phyloP scores from a whole-genome alignment of 805 yeast genomes.

The Tetrapisispora phaffii region DNA sequence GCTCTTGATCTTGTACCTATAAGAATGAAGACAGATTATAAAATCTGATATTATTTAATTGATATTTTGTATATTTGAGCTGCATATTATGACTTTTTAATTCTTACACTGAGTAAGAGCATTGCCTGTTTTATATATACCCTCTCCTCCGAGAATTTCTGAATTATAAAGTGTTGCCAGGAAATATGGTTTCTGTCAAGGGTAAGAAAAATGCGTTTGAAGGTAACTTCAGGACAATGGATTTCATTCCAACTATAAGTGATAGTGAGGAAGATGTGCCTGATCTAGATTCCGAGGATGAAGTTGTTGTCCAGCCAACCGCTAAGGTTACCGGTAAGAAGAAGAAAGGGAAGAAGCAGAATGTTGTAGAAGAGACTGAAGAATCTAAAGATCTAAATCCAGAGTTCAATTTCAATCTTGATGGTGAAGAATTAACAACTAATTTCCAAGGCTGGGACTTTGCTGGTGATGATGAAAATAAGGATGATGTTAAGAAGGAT shows the following conservation, averaged over 20 bases:
- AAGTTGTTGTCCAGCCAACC: conserved; percentile 17
- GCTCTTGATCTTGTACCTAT: too few relatives aligned
- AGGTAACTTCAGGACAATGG: conserved; percentile 22
- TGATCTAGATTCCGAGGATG: conserved; percentile 41
- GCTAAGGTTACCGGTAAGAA: conserved; percentile 18
- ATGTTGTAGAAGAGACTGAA: conserved; percentile 30
- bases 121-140: background rate
- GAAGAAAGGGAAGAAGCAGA: conserved; percentile 15
- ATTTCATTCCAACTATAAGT: conserved; percentile 61
- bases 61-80: too few relatives aligned
- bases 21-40: too few relatives aligned
- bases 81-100: too few relatives aligned
- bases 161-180: background rate
- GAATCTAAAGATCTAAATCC: conserved; percentile 57
- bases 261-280: conserved; percentile 68
- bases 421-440: conserved; percentile 40
- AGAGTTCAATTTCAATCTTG: conserved; percentile 60
- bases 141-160: background rate
- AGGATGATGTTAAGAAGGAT: conserved; percentile 34
- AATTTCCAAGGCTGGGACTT: conserved; percentile 81
- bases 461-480: conserved; percentile 32
- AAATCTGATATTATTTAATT: too few relatives aligned
- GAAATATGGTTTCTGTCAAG: background rate
- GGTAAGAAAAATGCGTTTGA: too few relatives aligned
- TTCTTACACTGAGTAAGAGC: too few relatives aligned